A percentile compares a stretch with the other conserved stretches of the same genome.
Evolutionary conservation across 805 yeast species (phyloP).

Genomic region (Jamesozyma piceae): DNA sequence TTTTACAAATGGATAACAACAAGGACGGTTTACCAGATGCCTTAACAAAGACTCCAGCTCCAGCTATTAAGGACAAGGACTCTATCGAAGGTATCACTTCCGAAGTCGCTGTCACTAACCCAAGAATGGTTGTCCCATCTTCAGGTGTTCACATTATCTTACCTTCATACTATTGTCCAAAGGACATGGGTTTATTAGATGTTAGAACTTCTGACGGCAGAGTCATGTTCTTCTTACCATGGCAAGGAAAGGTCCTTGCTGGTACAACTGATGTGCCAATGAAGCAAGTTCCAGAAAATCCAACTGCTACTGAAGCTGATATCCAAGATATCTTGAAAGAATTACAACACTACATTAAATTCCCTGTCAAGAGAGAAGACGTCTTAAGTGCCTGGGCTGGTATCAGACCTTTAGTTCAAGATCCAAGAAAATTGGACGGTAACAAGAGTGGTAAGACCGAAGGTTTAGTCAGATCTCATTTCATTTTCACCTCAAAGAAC

Average conservation of each 20-base stretch:
- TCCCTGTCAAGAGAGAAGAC: constrained; percentile 82
- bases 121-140: constrained; percentile 86
- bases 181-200: constrained; percentile 78
- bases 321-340: constrained; percentile 80
- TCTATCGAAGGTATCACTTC: constrained; percentile 4
- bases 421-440: constrained; percentile 47
- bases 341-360: constrained; percentile 79
- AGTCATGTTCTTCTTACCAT: constrained; percentile 92
- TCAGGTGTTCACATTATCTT: constrained; percentile 88
- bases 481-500: constrained; percentile 59
- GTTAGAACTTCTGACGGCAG: constrained; percentile 92
- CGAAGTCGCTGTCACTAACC: constrained; percentile 32
- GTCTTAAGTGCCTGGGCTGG: constrained; percentile 96
- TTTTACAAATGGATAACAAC: constrained; percentile 78
- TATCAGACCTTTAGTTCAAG: constrained; percentile 87
- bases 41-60: not conserved
- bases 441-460: constrained; percentile 47
- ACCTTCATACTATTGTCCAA: constrained; percentile 88
- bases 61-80: constrained; percentile 30
- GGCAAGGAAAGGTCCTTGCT: constrained; percentile 95
- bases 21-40: constrained; percentile 53
- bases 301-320: constrained; percentile 81
- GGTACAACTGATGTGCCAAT: constrained; percentile 94
- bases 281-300: constrained; percentile 59
- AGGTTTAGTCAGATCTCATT: constrained; percentile 84